These are phyloP conservation scores for Kalmusia sp. DNA, from an alignment of 2,329 filamentous ascomycete genomes.

Conservation along the genomic window DNA sequence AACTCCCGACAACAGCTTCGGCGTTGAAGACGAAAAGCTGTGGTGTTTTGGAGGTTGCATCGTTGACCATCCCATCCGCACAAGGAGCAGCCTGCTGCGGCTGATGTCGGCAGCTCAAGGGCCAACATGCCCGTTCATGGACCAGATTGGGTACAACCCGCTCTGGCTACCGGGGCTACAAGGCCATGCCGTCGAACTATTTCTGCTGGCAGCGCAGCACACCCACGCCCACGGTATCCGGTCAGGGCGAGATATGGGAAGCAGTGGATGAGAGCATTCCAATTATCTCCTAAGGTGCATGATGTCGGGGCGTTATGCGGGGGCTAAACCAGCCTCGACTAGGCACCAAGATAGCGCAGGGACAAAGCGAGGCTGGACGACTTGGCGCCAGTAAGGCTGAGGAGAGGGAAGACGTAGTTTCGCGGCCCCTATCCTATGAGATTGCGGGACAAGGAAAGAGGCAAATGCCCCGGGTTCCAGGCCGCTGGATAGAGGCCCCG, in stretches of 20 bases:
- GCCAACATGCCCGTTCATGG: constrained; percentile 13
- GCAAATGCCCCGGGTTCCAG: constrained; percentile 18
- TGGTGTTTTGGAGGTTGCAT: constrained; percentile 23
- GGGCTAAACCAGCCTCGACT: constrained; percentile 6
- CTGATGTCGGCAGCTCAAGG: constrained; percentile 13
- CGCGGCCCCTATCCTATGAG: constrained; percentile 17
- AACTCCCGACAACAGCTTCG: constrained; percentile 2
- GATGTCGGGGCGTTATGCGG: constrained; percentile 3
- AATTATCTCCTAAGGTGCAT: neutral
- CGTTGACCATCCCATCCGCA: constrained; percentile 24
- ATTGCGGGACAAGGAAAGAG: constrained; percentile 8
- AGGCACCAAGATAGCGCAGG: neutral
- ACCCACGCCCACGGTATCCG: neutral
- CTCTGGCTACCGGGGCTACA: constrained; percentile 23
- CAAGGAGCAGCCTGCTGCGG: constrained; percentile 22
- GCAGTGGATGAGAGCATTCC: neutral
- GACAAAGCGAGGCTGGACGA: neutral
- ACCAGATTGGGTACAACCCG: constrained; percentile 20
- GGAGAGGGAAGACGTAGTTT: neutral
- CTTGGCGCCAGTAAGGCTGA: constrained; percentile 5
- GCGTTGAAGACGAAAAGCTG: neutral
- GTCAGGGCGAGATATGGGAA: neutral
- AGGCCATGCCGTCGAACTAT: constrained; percentile 17
- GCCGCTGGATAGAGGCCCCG: constrained; percentile 18
- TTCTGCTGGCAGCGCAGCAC: neutral